Evolutionary conservation across 2,329 filamentous ascomycete genomes (phyloP).

Genomic region (Fusarium stilboides): DNA sequence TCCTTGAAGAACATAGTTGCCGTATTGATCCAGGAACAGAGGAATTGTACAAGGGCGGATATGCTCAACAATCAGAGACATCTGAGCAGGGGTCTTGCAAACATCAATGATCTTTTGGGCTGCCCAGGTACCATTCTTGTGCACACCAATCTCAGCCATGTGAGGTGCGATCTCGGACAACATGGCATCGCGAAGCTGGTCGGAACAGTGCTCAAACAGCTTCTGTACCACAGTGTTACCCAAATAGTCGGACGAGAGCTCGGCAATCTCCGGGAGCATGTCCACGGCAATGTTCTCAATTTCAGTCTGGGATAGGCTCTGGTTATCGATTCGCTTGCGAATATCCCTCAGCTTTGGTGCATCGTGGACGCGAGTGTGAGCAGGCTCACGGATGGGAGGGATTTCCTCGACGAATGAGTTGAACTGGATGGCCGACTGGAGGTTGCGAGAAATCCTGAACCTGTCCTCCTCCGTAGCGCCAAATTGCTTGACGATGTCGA

Average conservation of each 20-base stretch:
- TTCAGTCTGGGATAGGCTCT: slow-evolving; percentile 85
- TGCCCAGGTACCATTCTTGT: slow-evolving; percentile 99
- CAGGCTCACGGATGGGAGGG: slow-evolving; percentile 88
- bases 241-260: slow-evolving; percentile 94
- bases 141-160: slow-evolving; percentile 94
- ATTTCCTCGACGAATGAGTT: slow-evolving; percentile 85
- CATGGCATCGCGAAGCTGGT: slow-evolving; percentile 92
- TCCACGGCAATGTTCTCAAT: slow-evolving; percentile 93
- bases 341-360: slow-evolving; percentile 96
- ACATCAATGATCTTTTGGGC: slow-evolving; percentile 99
- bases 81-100: slow-evolving; percentile 86
- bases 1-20: slow-evolving; percentile 98
- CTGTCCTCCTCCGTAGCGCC: slow-evolving; percentile 87
- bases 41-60: slow-evolving; percentile 89
- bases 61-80: slow-evolving; percentile 86
- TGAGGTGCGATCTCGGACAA: slow-evolving; percentile 89
- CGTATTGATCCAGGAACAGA: slow-evolving; percentile 96
- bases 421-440: slow-evolving; percentile 84
- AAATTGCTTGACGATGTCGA: slow-evolving; percentile 89
- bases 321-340: slow-evolving; percentile 97
- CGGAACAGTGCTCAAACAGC: slow-evolving; percentile 95
- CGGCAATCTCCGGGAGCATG: slow-evolving; percentile 97
- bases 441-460: slow-evolving; percentile 77
- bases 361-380: slow-evolving; percentile 90
- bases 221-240: slow-evolving; percentile 99